These are phyloP conservation scores for Phyllachora maydis DNA, from an alignment of 2,329 filamentous ascomycete genomes.

Conservation along the genomic window DNA sequence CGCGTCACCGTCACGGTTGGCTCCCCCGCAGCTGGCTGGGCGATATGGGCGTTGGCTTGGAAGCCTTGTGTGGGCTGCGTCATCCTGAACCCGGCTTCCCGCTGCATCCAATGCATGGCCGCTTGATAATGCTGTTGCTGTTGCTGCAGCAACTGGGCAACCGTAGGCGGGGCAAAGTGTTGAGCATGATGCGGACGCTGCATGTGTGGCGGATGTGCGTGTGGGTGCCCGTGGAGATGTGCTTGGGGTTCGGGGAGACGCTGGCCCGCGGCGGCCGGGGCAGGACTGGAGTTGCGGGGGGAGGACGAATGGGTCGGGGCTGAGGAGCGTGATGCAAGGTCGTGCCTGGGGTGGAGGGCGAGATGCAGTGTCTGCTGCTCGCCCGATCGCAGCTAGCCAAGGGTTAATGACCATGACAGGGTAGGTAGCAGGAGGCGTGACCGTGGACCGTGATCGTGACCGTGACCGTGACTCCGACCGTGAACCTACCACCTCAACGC, in stretches of 20 bases:
- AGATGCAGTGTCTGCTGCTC: conserved; percentile 32
- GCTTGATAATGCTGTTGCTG: conserved; percentile 2
- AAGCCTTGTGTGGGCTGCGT: no score
- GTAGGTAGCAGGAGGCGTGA: not conserved
- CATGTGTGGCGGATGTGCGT: conserved; percentile 2
- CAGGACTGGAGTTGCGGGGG: no score
- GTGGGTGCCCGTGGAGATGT: conserved; percentile 8
- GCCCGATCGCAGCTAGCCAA: conserved; percentile 21
- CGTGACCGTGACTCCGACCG: no score
- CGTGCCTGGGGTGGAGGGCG: conserved; percentile 21
- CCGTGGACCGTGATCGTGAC: no score
- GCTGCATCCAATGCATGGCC: conserved; percentile 18
- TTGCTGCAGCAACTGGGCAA: conserved; percentile 1
- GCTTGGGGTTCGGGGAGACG: conserved; percentile 7
- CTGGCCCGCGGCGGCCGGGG: no score
- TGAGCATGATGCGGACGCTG: conserved; percentile 3
- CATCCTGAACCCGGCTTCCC: conserved; percentile 19
- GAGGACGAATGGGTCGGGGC: no score
- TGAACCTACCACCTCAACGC: conserved; percentile 26
- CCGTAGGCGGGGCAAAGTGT: conserved; percentile 1
- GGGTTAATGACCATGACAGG: no score
- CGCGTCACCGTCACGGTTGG: conserved; percentile 22
- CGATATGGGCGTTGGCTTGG: no score
- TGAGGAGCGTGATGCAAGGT: conserved; percentile 5
- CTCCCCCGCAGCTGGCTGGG: no score